Conservation (phyloP, 1,139 yeast species). For the Hansenula lynferdii region DNA sequence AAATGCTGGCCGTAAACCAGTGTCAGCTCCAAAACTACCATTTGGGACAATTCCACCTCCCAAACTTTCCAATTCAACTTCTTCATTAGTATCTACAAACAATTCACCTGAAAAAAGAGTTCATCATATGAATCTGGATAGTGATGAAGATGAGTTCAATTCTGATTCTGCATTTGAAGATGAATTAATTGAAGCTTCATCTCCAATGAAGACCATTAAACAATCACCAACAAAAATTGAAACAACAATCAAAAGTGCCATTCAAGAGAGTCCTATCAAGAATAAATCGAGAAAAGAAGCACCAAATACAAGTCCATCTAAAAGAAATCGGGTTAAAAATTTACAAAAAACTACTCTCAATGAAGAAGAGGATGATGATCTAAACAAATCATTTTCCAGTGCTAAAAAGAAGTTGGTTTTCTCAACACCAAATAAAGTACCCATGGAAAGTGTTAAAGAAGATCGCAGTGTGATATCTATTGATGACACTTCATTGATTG, state of each 20-base stretch:
- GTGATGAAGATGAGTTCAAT: background rate
- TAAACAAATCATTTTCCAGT: background rate
- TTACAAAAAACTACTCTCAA: background rate
- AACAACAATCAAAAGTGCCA: background rate
- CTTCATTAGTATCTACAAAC: background rate
- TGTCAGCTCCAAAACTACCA: too few species aligned
- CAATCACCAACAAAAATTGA: background rate
- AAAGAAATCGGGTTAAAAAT: background rate
- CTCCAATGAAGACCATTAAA: background rate
- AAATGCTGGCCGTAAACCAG: too few species aligned
- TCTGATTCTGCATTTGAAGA: background rate
- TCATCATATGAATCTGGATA: background rate
- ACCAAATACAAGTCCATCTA: conserved; percentile 1
- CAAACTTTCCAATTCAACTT: too few species aligned
- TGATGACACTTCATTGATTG: background rate
- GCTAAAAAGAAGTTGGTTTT: conserved; percentile 3
- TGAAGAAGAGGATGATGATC: background rate
- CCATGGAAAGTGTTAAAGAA: background rate
- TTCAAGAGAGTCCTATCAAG: conserved; percentile 4
- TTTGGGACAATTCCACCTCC: too few species aligned
- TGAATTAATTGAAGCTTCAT: background rate
- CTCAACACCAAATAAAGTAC: background rate
- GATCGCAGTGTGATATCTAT: background rate
- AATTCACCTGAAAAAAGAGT: background rate
- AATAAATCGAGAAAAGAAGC: conserved; percentile 1